These are phyloP conservation scores for Polygonum maritimum DNA, from an alignment of 148 eudicot genomes.

Conservation along the genomic window DNA sequence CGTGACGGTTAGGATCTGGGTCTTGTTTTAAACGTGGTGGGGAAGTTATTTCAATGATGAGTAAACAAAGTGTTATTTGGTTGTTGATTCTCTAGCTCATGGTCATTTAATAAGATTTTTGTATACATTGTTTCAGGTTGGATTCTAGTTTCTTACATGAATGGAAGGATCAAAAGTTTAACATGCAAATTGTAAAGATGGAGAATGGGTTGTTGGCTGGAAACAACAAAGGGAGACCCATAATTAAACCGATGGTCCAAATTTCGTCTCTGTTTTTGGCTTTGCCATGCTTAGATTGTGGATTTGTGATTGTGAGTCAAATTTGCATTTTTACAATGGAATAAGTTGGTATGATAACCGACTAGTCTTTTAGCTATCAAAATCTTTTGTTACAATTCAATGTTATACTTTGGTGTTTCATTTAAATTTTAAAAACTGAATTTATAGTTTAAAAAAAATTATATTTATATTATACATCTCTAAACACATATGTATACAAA, in stretches of 20 bases:
- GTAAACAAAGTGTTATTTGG: too few species aligned
- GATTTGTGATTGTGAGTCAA: not conserved
- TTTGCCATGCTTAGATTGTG: not conserved
- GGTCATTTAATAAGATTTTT: not conserved
- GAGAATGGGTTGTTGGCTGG: not conserved
- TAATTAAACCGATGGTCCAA: not conserved
- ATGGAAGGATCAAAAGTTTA: not conserved
- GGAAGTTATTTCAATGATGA: too few species aligned
- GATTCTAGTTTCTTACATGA: not conserved
- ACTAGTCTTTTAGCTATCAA: too few species aligned
- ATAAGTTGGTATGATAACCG: too few species aligned
- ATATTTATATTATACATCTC: too few species aligned
- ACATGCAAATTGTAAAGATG: not conserved
- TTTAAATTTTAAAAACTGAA: too few species aligned
- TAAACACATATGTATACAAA: too few species aligned
- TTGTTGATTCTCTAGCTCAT: not conserved
- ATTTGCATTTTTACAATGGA: not conserved
- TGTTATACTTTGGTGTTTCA: too few species aligned
- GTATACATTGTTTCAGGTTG: not conserved
- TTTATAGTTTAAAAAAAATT: too few species aligned
- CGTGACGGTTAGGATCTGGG: not conserved
- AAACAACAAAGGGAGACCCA: not conserved
- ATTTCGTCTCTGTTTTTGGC: constrained; percentile 3
- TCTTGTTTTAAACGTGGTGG: too few species aligned
- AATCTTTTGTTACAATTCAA: too few species aligned